These are phyloP conservation scores for Erigeron philadelphicus DNA, from an alignment of 140 eudicot genomes.

Conservation along the genomic window DNA sequence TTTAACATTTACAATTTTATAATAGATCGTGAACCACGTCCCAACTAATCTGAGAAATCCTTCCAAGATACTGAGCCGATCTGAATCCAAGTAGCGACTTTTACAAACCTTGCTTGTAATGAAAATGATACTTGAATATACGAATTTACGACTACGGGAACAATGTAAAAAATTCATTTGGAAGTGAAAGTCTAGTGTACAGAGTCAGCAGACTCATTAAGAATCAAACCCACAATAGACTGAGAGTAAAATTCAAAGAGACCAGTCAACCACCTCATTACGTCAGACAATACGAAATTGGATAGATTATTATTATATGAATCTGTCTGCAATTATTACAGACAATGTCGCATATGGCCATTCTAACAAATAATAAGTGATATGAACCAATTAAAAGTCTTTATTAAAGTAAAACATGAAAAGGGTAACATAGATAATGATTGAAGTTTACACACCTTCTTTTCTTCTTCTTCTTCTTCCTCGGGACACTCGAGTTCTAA, in stretches of 20 bases:
- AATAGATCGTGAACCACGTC: too few species aligned
- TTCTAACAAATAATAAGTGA: background rate
- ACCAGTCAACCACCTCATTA: background rate
- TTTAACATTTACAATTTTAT: too few species aligned
- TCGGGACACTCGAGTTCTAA: constrained; percentile 64
- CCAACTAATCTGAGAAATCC: too few species aligned
- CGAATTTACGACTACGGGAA: background rate
- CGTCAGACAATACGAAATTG: background rate
- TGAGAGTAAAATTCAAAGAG: background rate
- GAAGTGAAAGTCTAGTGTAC: background rate
- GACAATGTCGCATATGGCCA: background rate
- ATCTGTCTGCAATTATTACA: background rate
- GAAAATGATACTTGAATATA: background rate
- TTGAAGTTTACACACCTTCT: constrained; percentile 40
- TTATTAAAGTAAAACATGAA: background rate
- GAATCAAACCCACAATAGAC: background rate
- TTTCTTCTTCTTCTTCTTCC: constrained; percentile 37
- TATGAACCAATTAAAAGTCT: background rate
- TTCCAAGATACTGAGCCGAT: too few species aligned
- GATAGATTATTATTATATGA: background rate
- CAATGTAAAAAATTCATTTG: background rate
- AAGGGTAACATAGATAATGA: constrained; percentile 9
- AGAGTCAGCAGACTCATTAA: background rate
- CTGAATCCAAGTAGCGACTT: too few species aligned
- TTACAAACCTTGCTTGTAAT: too few species aligned